Base-by-base conservation (phyloP, 139 green algal species). In the Gonium pectorale region DNA sequence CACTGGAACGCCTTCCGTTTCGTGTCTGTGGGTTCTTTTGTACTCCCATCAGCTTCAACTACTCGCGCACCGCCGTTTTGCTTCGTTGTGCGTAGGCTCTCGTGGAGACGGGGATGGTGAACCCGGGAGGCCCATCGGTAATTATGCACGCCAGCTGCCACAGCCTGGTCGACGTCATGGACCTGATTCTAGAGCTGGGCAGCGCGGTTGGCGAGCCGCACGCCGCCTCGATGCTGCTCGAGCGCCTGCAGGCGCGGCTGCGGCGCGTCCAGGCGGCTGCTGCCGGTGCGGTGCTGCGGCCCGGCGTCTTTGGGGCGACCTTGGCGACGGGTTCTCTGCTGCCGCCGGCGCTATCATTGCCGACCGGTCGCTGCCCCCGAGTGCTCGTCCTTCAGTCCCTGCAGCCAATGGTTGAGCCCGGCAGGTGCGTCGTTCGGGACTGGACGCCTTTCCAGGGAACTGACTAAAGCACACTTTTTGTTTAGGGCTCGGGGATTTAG, bases 111-210 rank as follows among this genome's bases (percentile, higher is more conserved):
- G 77, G 77, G 21, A 60, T 83, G 19, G 1, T 73, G 33, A 21
- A 9, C 66, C 13, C 26, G 21, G 26, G 89, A 67, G 38, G 83
- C 60, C 27, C 52, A 29, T 54, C 63, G 15, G 64, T 62, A 29
- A 68, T 94, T 15, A 85, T 96, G 37, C 74, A 86, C 21, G 89
- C 88, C 35, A 80, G 86, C n/a, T 91, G 83, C 79, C 79, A 81
- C 81, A 93, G 84, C 29, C 80, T 98, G 15, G 40, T 82, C 33
- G 96, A 99, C 44, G 94, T 98, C 27, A 86, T 99, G 26, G 92
- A 97, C 44, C 87, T 90, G 9, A 94, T 99, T 33, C 44, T 96
- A 27, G 73, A 89, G 85, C 87, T 99, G 13, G 97, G 94, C 17
- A 81, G 88, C 1, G 93, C 94, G 3, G 90, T 92, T 15, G 93